A percentile compares a stretch with the other conserved stretches of the same genome.
phyloP scores from a whole-genome alignment of 768 basidiomycete genomes.

The Tephrocybe sp. region DNA sequence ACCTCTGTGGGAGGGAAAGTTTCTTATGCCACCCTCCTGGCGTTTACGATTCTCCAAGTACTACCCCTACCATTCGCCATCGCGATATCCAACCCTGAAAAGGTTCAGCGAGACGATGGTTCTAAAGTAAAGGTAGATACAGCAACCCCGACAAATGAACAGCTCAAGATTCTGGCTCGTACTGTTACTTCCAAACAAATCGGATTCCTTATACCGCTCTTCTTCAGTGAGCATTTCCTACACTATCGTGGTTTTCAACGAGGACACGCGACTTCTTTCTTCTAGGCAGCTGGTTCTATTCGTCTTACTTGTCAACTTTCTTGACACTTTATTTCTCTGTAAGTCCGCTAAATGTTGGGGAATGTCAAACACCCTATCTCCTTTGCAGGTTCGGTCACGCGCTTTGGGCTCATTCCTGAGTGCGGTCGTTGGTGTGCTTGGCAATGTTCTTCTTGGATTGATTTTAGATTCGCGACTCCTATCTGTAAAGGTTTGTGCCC shows the following conservation, averaged over 20 bases:
- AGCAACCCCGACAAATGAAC: conserved; percentile 14
- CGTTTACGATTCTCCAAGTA: conserved; percentile 17
- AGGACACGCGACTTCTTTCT: not conserved
- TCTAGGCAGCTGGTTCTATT: conserved; percentile 21
- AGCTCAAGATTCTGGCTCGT: conserved; percentile 11
- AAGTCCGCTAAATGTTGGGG: not conserved
- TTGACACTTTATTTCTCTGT: conserved; percentile 19
- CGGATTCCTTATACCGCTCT: conserved; percentile 13
- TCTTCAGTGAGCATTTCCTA: conserved; percentile 14
- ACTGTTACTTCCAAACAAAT: conserved; percentile 11
- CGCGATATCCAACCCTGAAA: conserved; percentile 15
- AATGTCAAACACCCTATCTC: no score
- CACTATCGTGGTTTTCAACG: not conserved
- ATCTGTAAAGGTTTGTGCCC: conserved; percentile 4
- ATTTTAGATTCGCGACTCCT: conserved; percentile 15
- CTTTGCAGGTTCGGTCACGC: conserved; percentile 15
- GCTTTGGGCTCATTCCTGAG: conserved; percentile 19
- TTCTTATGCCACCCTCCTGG: conserved; percentile 13
- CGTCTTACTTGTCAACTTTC: conserved; percentile 20
- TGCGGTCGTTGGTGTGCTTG: conserved; percentile 15
- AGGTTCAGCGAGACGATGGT: conserved; percentile 19
- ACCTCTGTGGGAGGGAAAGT: conserved; percentile 18
- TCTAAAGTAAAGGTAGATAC: conserved; percentile 16
- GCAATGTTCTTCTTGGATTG: conserved; percentile 15
- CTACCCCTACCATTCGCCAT: conserved; percentile 12